phyloP scores from a whole-genome alignment of 805 yeast genomes.

The Cephaloascus albidus region DNA sequence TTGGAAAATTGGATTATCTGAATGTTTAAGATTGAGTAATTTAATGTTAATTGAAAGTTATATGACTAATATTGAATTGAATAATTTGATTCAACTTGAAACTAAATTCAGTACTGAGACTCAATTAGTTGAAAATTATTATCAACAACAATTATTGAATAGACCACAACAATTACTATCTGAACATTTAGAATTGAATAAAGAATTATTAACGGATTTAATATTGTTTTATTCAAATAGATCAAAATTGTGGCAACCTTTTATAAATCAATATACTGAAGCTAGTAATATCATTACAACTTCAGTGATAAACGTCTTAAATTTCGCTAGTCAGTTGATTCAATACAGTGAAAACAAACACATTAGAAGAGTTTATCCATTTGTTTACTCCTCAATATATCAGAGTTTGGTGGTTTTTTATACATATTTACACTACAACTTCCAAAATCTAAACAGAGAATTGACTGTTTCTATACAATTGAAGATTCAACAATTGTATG shows the following conservation, averaged over 20 bases:
- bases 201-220: conserved; percentile 33
- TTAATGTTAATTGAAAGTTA: conserved; percentile 42
- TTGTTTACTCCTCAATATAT: conserved; percentile 37
- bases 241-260: conserved; percentile 44
- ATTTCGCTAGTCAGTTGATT: conserved; percentile 22
- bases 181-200: conserved; percentile 16
- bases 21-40: conserved; percentile 37
- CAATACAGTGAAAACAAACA: conserved; percentile 20
- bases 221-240: conserved; percentile 38
- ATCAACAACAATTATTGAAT: conserved; percentile 6
- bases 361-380: conserved; percentile 32
- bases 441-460: conserved; percentile 12
- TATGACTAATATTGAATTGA: conserved; percentile 31
- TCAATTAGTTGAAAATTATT: conserved; percentile 14
- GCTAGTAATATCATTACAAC: conserved; percentile 27
- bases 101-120: conserved; percentile 32
- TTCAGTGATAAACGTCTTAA: conserved; percentile 27
- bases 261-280: conserved; percentile 23
- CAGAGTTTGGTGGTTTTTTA: conserved; percentile 43
- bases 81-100: conserved; percentile 31
- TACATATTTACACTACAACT: conserved; percentile 36
- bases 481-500: conserved; percentile 1
- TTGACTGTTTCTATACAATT: not conserved
- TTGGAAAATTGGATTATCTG: conserved; percentile 39
- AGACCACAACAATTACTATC: conserved; percentile 3